Evolutionary conservation across 2,329 filamentous ascomycete species (phyloP), one percentile per base, ranked within the genome.

Genomic region (Chaetomiaceae sp.): DNA sequence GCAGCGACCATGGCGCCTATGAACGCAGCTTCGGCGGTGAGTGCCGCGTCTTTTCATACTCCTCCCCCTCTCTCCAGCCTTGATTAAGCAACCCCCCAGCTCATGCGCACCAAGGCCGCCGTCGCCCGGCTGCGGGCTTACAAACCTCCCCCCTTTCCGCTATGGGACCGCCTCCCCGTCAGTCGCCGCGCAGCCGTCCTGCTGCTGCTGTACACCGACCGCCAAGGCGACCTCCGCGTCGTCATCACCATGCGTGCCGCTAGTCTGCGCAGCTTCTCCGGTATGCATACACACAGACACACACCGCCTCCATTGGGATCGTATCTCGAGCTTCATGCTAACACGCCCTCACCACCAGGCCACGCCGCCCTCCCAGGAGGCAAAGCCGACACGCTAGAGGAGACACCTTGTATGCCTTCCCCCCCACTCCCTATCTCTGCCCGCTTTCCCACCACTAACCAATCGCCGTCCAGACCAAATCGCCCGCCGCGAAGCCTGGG

Each of bases 291-390:
- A 23, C 38, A 2, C 21, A n/a, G 7, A 13, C 35, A 17, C 25
- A 14, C 17, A 8, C 23, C 25, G 3, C 5, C 17, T 10, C 14
- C 16, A 17, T n/a, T 5, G 10, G 10, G 25, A 12, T 6, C 38
- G 13, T 31, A 16, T n/a, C n/a, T n/a, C n/a, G n/a, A n/a, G n/a
- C 23, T 2, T 16, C 8, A 12, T 44, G 12, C 25, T 34, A 35
- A 44, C 44, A 17, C 12, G 3, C 14, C n/a, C n/a, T n/a, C n/a
- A n/a, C n/a, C 4, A n/a, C 8, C 52, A 71, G 70, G 89, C 20
- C 89, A 96, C 63, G 90, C 88, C 19, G 90, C 90, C 30, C 82
- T 96, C 48, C 89, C 90, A 0, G 89, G 89, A 46, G 91, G 89
- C 59, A 87, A 82, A 70, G 84, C 77, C 40, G 82, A 85, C 59